Percentiles rank a stretch among this genome's conserved stretches.
Conservation (phyloP, 148 eudicot genomes). For the Cornus suecica region DNA sequence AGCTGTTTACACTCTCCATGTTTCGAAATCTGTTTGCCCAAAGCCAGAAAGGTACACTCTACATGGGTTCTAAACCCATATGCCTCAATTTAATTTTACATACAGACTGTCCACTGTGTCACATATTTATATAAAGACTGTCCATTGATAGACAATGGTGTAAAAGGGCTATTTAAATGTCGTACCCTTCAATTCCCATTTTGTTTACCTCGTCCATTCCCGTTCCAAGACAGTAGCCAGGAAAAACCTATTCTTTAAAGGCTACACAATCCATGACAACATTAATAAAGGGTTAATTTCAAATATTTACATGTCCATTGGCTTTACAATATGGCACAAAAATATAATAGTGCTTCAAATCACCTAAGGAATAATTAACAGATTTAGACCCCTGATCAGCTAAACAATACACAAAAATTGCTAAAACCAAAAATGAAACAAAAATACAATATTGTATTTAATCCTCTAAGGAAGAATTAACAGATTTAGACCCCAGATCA, state of each 20-base stretch:
- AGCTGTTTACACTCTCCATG: neutral
- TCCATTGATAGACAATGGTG: neutral
- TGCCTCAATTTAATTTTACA: neutral
- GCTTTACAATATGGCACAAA: no score
- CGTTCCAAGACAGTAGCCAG: neutral
- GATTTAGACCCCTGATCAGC: neutral
- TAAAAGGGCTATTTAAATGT: neutral
- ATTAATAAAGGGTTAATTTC: neutral
- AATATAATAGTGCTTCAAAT: neutral
- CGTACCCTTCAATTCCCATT: neutral
- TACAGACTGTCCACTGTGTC: neutral
- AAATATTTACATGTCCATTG: no score
- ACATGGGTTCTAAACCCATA: neutral
- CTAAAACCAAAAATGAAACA: neutral
- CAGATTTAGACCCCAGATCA: neutral
- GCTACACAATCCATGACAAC: neutral
- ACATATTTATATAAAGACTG: no score
- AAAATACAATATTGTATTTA: neutral
- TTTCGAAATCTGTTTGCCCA: neutral
- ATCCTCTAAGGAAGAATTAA: neutral
- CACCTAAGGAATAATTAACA: neutral
- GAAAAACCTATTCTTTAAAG: neutral
- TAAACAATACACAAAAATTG: neutral
- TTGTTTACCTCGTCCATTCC: neutral
- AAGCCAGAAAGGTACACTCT: neutral